phyloP scores from a whole-genome alignment of 73 alveolate genomes.

The Halteria grandinella region DNA sequence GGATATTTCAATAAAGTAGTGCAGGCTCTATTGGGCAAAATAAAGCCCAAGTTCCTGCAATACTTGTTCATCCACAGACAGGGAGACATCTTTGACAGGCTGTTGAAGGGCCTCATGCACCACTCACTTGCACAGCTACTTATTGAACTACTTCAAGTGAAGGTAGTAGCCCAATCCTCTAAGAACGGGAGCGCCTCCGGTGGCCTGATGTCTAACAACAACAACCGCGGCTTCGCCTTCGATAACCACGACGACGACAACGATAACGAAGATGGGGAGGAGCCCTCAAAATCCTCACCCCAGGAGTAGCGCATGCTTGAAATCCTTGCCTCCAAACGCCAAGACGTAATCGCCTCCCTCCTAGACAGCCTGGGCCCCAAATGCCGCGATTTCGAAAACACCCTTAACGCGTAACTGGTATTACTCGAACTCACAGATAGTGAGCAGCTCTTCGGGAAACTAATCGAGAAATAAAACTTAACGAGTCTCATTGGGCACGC shows the following conservation, averaged over 20 bases:
- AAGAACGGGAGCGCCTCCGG: too few species aligned
- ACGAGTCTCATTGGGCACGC: conserved; percentile 11
- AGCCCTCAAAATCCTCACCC: too few species aligned
- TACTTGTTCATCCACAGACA: conserved; percentile 11
- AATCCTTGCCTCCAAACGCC: too few species aligned
- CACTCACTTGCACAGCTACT: conserved; percentile 39
- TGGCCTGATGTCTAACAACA: too few species aligned
- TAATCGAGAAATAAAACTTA: conserved; percentile 12
- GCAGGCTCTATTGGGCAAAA: conserved; percentile 8
- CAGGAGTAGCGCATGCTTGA: too few species aligned
- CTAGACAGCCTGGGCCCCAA: too few species aligned
- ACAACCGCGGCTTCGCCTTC: too few species aligned
- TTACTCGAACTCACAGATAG: conserved; percentile 7
- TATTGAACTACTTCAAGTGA: not conserved
- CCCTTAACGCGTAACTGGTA: conserved; percentile 15
- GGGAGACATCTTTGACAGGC: conserved; percentile 17
- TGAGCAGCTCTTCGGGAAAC: conserved; percentile 8
- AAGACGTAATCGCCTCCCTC: too few species aligned
- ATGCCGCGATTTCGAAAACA: conserved; percentile 1
- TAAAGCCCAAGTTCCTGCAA: conserved; percentile 9
- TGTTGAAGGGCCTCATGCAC: not conserved
- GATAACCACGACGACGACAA: too few species aligned
- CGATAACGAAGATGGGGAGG: too few species aligned
- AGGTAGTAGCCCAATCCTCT: not conserved
- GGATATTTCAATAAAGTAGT: conserved; percentile 43